Base-by-base conservation (phyloP, 2,329 filamentous ascomycete species). In the Thermoascus crustaceus region DNA sequence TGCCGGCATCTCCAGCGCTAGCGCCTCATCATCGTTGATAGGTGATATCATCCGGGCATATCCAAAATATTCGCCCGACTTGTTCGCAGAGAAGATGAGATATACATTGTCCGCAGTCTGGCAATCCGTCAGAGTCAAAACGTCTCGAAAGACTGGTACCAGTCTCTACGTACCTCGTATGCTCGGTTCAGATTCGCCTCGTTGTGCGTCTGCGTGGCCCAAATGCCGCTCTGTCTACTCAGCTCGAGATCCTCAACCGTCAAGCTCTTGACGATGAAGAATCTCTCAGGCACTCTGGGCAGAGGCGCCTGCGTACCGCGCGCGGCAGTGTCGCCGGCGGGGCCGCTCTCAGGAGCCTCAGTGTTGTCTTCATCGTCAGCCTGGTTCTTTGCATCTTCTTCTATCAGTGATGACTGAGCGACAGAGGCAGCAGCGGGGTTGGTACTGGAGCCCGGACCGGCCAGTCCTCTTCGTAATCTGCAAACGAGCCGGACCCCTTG, bases 41-140 rank as follows among this genome's bases (percentile, higher is more conserved):
- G 78, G 69, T 14, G 89, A 94, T 7, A 72, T 68, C 89, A 96
- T 96, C 23, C 83, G 78, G 13, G 88, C 89, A 53, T 94, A 95
- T 13, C 89, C 89, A 62, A 91, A 95, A 55, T 95, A 96, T 60
- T 95, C 89, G 8, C 89, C 89, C 0, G 89, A 95, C 54, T 95
- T 95, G 61, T 96, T 96, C 8, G 89, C 89, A 1, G 89, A 96
- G 58, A 96, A 96, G 9, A 96, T 77, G 19, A 96, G 69, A 53
- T 88, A 95, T 1, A 96, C 88, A 50, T 82, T 85, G 35, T 93
- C 85, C 9, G 80, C 76, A 7, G 71, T 68, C 87, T 94, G 42
- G 18, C 13, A 9, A 32, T 19, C 4, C 33, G 24, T 16, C 25
- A 32, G 38, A 3, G 30, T n/a, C n/a, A n/a, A n/a, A n/a, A n/a